Percentiles rank a stretch among this genome's conserved stretches.
These are phyloP conservation scores for Heritiera littoralis DNA, from an alignment of 345 rosid species.

Conservation along the genomic window DNA sequence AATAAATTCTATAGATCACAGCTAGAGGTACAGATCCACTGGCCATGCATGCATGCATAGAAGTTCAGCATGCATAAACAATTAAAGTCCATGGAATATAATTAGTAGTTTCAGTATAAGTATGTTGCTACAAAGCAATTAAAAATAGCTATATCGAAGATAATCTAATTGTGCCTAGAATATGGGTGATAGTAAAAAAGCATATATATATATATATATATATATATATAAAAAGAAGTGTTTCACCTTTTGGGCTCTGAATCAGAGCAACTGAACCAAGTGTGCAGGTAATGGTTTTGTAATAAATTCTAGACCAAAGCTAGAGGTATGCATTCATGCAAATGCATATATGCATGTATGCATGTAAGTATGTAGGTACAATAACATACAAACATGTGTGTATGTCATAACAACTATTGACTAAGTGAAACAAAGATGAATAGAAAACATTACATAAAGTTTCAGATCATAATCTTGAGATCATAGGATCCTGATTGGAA, in stretches of 20 bases:
- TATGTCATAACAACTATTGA: background rate
- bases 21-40: too few relatives aligned
- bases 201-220: background rate
- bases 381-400: constrained; percentile 32
- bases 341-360: too few relatives aligned
- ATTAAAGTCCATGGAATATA: background rate
- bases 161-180: background rate
- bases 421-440: background rate
- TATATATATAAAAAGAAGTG: too few relatives aligned
- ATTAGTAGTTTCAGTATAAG: background rate
- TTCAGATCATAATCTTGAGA: constrained; percentile 1
- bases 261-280: too few relatives aligned
- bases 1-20: too few relatives aligned
- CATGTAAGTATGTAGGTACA: constrained; percentile 9
- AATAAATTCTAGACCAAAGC: too few relatives aligned
- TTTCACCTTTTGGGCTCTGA: too few relatives aligned
- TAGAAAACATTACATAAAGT: background rate
- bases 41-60: too few relatives aligned
- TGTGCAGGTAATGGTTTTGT: too few relatives aligned
- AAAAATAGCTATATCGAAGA: background rate
- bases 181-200: background rate
- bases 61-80: background rate
- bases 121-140: background rate
- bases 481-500: background rate
- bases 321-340: too few relatives aligned